Base-by-base conservation (phyloP, 768 basidiomycete genomes). In the Leccinum broughii region DNA sequence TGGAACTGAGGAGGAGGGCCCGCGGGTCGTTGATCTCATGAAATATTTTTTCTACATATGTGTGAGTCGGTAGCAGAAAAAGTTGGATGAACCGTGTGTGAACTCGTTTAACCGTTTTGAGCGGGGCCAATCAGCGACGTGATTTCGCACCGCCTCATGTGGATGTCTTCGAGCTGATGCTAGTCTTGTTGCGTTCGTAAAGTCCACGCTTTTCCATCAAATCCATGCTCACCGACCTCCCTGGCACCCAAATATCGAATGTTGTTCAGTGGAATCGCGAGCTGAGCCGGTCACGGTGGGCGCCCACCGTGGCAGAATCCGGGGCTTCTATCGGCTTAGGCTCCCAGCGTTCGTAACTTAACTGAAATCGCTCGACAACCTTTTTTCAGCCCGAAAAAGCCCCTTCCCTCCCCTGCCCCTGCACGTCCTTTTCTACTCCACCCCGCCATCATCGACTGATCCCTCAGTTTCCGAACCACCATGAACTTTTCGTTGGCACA, bases 281-380 rank as follows among this genome's bases (percentile, higher is more conserved):
- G 22, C 51, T 59, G 62, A 50, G 58, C 57, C 34, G 46, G 28
- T 30, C 28, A 30, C 28, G 8, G 58, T n/a, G 57, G 65, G 64
- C 71, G 73, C 71, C 51, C 69, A 69, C 20, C 72, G 73, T 75
- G 72, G 73, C 68, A 75, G 65, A 73, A 73, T 68, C 69, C 60
- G 63, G 41, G 48, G 6, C 68, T 75, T 75, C 64, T 68, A 71
- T 71, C 62, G 73, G 69, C 69, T 56, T 62, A 56, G 49, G 55
- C 68, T 67, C 62, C 58, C 64, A 67, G 59, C 59, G 5, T 30
- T 26, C 44, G 54, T 48, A 59, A 41, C 54, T 62, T 48, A 59
- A 41, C 54, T 62, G 67, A 56, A 54, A 49, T 60, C 64, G 56
- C 51, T 28, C 51, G n/a, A 35, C 54, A 50, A 34, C 32, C 46